A percentile compares a stretch with the other conserved stretches of the same genome.
phyloP scores from a whole-genome alignment of 225 moss, liverwort and hornwort genomes.

The Takakia lepidozioides region DNA sequence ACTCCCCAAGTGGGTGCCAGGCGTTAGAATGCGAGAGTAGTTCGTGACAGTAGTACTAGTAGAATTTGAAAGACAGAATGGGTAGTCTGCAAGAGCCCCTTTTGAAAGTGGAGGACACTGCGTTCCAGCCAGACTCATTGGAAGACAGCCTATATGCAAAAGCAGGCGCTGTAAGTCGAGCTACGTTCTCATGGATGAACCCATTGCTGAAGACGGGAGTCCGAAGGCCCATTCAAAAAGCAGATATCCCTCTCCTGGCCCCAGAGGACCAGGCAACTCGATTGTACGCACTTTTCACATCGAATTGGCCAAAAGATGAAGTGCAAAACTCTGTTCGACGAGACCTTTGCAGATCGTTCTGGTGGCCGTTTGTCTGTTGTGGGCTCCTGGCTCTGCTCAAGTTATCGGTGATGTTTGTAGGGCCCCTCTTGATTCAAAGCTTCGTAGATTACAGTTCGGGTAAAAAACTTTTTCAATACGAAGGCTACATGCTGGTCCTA shows the following conservation, averaged over 20 bases:
- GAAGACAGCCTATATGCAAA: too few relatives aligned
- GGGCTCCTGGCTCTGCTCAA: constrained; percentile 26
- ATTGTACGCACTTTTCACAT: constrained; percentile 38
- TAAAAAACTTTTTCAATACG: too few relatives aligned
- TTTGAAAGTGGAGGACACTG: too few relatives aligned
- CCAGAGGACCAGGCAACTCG: constrained; percentile 41
- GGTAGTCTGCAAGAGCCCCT: too few relatives aligned
- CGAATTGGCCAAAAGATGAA: constrained; percentile 58
- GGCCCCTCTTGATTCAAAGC: constrained; percentile 71
- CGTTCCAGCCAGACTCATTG: too few relatives aligned
- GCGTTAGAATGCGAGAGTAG: too few relatives aligned
- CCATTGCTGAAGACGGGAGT: constrained; percentile 37
- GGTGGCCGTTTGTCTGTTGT: constrained; percentile 35
- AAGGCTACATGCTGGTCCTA: constrained; percentile 61
- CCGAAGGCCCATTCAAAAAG: constrained; percentile 23
- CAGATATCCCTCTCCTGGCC: constrained; percentile 61
- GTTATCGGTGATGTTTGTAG: constrained; percentile 61
- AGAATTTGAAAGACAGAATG: too few relatives aligned
- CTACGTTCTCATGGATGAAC: constrained; percentile 49
- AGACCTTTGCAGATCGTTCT: constrained; percentile 50
- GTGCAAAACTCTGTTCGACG: constrained; percentile 32
- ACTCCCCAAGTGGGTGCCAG: too few relatives aligned
- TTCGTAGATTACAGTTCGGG: constrained; percentile 64
- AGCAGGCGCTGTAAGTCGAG: constrained; percentile 45
- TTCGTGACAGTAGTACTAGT: too few relatives aligned